A percentile compares a stretch with the other conserved stretches of the same genome.
phyloP scores from a whole-genome alignment of 306 rosid genomes.

The Crataegus laevigata region DNA sequence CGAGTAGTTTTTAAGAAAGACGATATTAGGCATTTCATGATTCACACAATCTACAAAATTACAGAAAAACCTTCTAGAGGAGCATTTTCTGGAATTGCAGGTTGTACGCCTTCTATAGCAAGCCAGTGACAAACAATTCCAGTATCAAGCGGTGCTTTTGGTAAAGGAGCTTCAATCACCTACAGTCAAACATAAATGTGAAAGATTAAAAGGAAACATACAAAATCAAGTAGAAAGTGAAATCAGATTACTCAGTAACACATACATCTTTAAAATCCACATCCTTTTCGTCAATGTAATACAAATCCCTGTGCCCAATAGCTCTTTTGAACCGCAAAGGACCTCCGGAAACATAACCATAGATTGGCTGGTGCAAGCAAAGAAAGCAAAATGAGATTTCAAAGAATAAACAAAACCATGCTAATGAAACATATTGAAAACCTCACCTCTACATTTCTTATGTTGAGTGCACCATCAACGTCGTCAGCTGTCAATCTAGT shows the following conservation, averaged over 20 bases:
- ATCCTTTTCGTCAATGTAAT: conserved; percentile 87
- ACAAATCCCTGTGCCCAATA: conserved; percentile 79
- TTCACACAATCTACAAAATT: conserved; percentile 4
- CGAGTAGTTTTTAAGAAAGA: not conserved
- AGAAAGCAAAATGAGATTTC: conserved; percentile 8
- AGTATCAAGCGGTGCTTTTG: conserved; percentile 75
- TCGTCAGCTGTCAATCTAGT: conserved; percentile 68
- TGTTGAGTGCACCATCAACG: conserved; percentile 75
- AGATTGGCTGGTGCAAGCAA: conserved; percentile 53
- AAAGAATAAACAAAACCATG: not conserved
- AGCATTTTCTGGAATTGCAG: conserved; percentile 95
- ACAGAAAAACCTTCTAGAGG: conserved; percentile 54
- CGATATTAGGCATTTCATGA: not conserved
- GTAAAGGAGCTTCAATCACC: conserved; percentile 81
- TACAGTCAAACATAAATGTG: conserved; percentile 24
- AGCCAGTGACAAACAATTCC: conserved; percentile 68
- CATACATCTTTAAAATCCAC: conserved; percentile 90
- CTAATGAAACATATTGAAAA: not conserved
- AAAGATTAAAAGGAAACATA: conserved; percentile 10
- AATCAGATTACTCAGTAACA: conserved; percentile 20
- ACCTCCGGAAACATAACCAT: conserved; percentile 68
- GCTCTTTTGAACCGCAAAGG: conserved; percentile 76
- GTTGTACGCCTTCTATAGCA: conserved; percentile 95
- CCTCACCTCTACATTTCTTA: conserved; percentile 80
- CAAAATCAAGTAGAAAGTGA: conserved; percentile 8